Base-by-base conservation (phyloP, 441 rosid species). In the Gossypium trilobum region DNA sequence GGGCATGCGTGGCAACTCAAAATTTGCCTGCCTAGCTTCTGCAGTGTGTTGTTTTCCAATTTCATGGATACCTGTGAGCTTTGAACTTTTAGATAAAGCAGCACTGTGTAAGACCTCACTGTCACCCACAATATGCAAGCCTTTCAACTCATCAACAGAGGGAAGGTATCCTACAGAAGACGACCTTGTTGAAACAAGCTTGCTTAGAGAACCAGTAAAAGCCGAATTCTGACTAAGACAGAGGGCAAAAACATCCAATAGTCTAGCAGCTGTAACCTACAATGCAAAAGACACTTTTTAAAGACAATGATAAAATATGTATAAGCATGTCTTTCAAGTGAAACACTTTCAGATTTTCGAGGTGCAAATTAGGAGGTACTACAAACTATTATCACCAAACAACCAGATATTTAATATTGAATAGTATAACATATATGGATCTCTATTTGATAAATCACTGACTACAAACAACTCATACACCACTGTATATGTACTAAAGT, bases 251-350 rank as follows among this genome's bases (percentile, higher is more conserved):
- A 81, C 82, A 82, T 91, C 93, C 87, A 95, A 81, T 80, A 95
- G 86, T 80, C 90, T 83, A 63, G 97, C 89, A 73, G 99, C 91
- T 74, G 87, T 81, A 67, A 91, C 89, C 99, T 95, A 65, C 68
- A 68, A 81, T 25, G 22, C 48, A 78, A 19, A 13, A 75, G 11
- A 74, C 36, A 9, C 17, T 50, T 19, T 63, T 27, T 17, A 63
- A 17, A 57, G 11, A 1, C n/a, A 27, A 0, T 3, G 6, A 14
- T 6, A 23, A 14, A 44, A 27, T 27, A 16, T 4, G 39, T 62
- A 62, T 64, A 22, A 44, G 27, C 20, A 46, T 6, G 70, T 2
- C 20, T 65, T 44, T 46, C 20, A n/a, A 46, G 27, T 13, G 70
- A 22, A n/a, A n/a, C 36, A 31, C 13, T 22, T 44, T 65, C 5